A percentile compares a stretch with the other conserved stretches of the same genome.
These are phyloP conservation scores for Amanita pseudoporphyria DNA, from an alignment of 768 basidiomycete genomes.

Conservation along the genomic window DNA sequence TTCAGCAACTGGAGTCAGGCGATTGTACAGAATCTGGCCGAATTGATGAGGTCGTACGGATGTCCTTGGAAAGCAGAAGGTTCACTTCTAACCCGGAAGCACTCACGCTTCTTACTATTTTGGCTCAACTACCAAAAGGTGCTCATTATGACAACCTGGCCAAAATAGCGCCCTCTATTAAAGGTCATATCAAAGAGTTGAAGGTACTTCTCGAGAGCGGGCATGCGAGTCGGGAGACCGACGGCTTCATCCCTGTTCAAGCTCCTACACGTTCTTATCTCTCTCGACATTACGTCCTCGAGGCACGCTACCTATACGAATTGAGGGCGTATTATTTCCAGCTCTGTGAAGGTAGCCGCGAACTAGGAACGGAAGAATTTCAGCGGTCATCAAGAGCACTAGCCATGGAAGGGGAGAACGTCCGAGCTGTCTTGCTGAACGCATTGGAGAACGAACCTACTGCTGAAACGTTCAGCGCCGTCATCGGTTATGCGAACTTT, in stretches of 20 bases:
- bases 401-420: background rate
- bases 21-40: background rate
- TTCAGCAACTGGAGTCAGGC: background rate
- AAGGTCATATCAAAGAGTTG: background rate
- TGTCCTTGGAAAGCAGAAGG: background rate
- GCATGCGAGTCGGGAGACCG: background rate
- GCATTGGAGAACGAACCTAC: background rate
- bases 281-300: background rate
- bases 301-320: too few relatives aligned
- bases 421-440: background rate
- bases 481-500: background rate
- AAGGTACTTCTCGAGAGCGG: background rate
- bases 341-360: background rate
- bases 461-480: background rate
- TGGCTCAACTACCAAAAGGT: background rate
- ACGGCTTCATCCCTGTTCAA: background rate
- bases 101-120: background rate
- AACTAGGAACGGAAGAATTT: too few relatives aligned
- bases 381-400: background rate
- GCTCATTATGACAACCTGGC: background rate
- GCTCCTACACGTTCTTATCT: conserved; percentile 2
- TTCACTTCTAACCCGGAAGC: background rate
- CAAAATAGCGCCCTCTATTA: background rate
- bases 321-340: conserved; percentile 1
- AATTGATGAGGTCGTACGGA: background rate